A percentile compares a stretch with the other conserved stretches of the same genome.
Evolutionary conservation across 1,139 yeast species (phyloP).

Genomic region (Scheffersomyces parashehatae): DNA sequence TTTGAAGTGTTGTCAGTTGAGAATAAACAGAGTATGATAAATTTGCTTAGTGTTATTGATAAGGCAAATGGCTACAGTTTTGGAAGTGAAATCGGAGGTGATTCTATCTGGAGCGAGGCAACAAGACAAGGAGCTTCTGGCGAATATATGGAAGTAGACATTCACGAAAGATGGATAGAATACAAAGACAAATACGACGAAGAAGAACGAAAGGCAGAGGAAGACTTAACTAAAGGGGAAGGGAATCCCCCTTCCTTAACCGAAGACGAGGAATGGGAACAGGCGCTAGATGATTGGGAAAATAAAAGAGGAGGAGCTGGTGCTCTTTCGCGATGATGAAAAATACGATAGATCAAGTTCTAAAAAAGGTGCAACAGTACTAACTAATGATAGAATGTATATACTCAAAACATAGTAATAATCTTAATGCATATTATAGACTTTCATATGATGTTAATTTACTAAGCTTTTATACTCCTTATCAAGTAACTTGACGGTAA

Average conservation of each 20-base stretch:
- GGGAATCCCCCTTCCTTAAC: slow-evolving; percentile 26
- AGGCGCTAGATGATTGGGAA: slow-evolving; percentile 68
- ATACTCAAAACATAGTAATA: no score
- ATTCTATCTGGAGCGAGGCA: slow-evolving; percentile 94
- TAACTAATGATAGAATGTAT: no score
- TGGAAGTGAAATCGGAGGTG: slow-evolving; percentile 96
- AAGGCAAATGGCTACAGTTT: slow-evolving; percentile 91
- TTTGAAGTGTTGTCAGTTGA: slow-evolving; percentile 91
- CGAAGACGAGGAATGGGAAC: slow-evolving; percentile 74
- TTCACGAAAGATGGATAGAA: slow-evolving; percentile 96
- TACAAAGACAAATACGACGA: slow-evolving; percentile 75
- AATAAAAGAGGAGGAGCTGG: slow-evolving; percentile 19
- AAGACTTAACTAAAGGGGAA: slow-evolving; percentile 29
- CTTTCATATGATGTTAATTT: no score
- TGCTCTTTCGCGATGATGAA: slow-evolving; percentile 2
- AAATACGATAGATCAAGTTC: no score
- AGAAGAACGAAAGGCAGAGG: slow-evolving; percentile 50
- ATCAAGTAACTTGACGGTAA: no score
- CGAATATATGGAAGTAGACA: slow-evolving; percentile 56
- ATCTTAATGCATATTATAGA: no score
- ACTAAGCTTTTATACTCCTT: no score
- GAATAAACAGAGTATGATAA: slow-evolving; percentile 88
- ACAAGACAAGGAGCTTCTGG: slow-evolving; percentile 72
- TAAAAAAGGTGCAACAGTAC: no score
- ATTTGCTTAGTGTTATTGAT: slow-evolving; percentile 73